Base-by-base conservation (phyloP, 257 asterid species). In the Solanum habrochaites region DNA sequence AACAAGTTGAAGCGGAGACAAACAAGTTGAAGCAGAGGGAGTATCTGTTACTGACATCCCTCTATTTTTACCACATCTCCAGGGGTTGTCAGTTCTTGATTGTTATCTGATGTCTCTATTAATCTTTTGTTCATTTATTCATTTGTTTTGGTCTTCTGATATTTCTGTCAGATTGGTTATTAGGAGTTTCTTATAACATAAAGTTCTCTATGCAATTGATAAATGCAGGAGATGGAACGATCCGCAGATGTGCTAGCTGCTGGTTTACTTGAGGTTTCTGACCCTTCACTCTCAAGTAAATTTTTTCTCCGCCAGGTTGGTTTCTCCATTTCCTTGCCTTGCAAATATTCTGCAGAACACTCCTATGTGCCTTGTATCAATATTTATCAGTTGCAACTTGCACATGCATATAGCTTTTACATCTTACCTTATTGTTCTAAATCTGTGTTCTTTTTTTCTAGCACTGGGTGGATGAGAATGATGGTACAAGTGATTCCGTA, bases 191-290 rank as follows among this genome's bases (percentile, higher is more conserved):
- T 83, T 87, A 87, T 88, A 88, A 75, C 78, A 71, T 69, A 66
- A 56, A 86, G 83, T 21, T 84, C 75, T 80, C 64, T 8, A 47
- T 80, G 67, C 66, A 45, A 80, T 80, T 80, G 85, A 31, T 43
- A 80, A 88, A 87, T 89, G 86, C 91, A 95, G 99, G 99, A 97
- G 91, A 97, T 97, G 99, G 98, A 94, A 85, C 93, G 98, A 75
- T 97, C 99, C n/a, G 98, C 99, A 31, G 99, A 97, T 92, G 98
- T 97, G 77, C 98, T 97, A 87, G 98, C 99, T 42, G 99, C 99
- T 4, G 99, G 99, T 90, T 91, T 97, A 89, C 99, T 97, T 78
- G 99, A 97, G 89, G 93, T 95, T 88, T 92, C 99, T 80, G 98
- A 97, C 90, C 98, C 99, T 86, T 86, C 89, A 67, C 99, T 97